Percentiles rank a stretch among this genome's conserved stretches.
phyloP scores from a whole-genome alignment of 129 eudicot species.

The Oenanthe sinensis region DNA sequence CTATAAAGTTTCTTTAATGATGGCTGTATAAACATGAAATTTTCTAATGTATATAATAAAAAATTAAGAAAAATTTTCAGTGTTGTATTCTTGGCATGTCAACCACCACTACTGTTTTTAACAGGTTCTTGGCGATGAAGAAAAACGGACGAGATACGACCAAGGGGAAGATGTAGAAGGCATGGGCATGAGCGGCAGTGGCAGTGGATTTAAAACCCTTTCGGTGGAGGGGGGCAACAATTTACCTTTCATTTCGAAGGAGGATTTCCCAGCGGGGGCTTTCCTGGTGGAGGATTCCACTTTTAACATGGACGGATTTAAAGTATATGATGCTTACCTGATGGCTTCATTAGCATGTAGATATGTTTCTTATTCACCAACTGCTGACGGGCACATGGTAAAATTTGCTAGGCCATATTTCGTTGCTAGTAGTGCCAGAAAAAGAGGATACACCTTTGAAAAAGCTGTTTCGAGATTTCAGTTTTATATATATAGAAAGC shows the following conservation, averaged over 20 bases:
- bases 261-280: slow-evolving; percentile 70
- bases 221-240: slow-evolving; percentile 93
- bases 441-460: not conserved
- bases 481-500: too few species aligned
- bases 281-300: slow-evolving; percentile 51
- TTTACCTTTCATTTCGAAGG: slow-evolving; percentile 90
- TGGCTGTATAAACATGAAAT: not conserved
- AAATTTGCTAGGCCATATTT: slow-evolving; percentile 1
- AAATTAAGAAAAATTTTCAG: not conserved
- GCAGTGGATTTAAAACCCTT: slow-evolving; percentile 87
- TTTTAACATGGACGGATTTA: slow-evolving; percentile 23
- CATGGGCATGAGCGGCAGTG: slow-evolving; percentile 72
- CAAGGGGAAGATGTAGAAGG: slow-evolving; percentile 84
- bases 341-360: not conserved
- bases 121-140: slow-evolving; percentile 90
- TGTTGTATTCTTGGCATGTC: not conserved
- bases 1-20: not conserved
- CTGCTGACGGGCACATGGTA: slow-evolving; percentile 16
- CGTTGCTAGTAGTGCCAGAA: slow-evolving; percentile 2
- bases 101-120: not conserved
- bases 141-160: slow-evolving; percentile 80
- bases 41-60: not conserved
- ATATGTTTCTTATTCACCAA: slow-evolving; percentile 12
- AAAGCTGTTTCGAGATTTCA: not conserved
- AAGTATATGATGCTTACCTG: not conserved